A percentile compares a stretch with the other conserved stretches of the same genome.
Conservation (phyloP, 2,329 filamentous ascomycete genomes). For the Boeremia lycopersici region DNA sequence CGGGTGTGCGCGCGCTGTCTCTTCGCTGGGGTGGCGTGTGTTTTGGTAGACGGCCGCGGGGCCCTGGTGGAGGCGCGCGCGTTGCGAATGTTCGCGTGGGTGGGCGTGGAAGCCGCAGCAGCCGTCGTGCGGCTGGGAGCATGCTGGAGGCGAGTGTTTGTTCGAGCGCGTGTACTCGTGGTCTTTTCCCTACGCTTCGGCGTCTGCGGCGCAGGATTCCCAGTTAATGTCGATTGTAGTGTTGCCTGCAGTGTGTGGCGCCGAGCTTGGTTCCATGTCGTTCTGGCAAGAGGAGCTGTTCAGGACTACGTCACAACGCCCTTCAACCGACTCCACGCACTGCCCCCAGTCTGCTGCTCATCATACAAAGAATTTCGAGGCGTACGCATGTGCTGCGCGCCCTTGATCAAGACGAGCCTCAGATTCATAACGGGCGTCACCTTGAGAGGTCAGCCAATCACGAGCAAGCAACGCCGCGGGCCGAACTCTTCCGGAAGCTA, state of each 20-base stretch:
- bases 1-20: conserved; percentile 19
- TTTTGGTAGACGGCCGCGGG: conserved; percentile 32
- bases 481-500: conserved; percentile 9
- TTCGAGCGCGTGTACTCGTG: background rate
- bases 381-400: too few species aligned
- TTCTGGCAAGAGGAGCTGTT: conserved; percentile 4
- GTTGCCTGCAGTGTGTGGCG: conserved; percentile 4
- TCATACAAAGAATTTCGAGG: too few species aligned
- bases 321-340: background rate
- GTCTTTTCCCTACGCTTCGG: background rate
- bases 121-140: conserved; percentile 36
- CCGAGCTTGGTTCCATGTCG: background rate
- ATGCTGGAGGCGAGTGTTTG: conserved; percentile 15
- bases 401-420: too few species aligned
- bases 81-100: conserved; percentile 30
- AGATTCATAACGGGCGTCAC: background rate
- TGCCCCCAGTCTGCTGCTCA: too few species aligned
- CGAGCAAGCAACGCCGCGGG: conserved; percentile 7
- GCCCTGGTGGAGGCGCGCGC: conserved; percentile 26
- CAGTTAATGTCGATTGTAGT: background rate
- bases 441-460: background rate
- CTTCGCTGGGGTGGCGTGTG: conserved; percentile 20
- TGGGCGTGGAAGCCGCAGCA: conserved; percentile 34
- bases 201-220: background rate
- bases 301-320: conserved; percentile 5